These are phyloP conservation scores for Vicia sativa DNA, from an alignment of 306 rosid genomes.

Conservation along the genomic window DNA sequence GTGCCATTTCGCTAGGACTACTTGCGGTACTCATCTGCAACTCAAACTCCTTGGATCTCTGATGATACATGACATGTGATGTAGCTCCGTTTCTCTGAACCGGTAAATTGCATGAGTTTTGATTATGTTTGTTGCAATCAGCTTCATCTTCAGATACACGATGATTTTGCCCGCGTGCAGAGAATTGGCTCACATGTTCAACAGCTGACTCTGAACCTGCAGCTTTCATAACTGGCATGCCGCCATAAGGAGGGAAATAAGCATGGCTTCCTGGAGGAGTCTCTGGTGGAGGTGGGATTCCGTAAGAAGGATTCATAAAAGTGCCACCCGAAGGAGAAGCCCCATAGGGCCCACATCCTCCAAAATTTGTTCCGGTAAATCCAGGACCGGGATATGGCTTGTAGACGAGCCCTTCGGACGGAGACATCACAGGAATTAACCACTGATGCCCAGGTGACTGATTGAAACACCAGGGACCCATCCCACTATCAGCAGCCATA, in stretches of 20 bases:
- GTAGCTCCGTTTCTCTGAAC: slow-evolving; percentile 43
- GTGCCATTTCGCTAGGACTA: slow-evolving; percentile 58
- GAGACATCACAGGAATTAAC: slow-evolving; percentile 87
- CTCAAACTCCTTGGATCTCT: slow-evolving; percentile 55
- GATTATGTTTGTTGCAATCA: slow-evolving; percentile 46
- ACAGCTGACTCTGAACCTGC: slow-evolving; percentile 58
- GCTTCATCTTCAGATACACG: slow-evolving; percentile 46
- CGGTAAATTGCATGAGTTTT: slow-evolving; percentile 51
- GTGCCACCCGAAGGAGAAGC: slow-evolving; percentile 51
- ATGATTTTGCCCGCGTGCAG: slow-evolving; percentile 36
- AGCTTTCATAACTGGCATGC: slow-evolving; percentile 62
- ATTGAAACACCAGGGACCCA: slow-evolving; percentile 67
- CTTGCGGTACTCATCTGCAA: slow-evolving; percentile 69
- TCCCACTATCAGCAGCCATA: slow-evolving; percentile 52
- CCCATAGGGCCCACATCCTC: slow-evolving; percentile 70
- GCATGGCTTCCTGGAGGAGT: slow-evolving; percentile 56
- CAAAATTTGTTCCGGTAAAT: slow-evolving; percentile 57
- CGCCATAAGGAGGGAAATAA: slow-evolving; percentile 72
- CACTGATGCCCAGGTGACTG: slow-evolving; percentile 84
- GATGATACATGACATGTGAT: slow-evolving; percentile 43
- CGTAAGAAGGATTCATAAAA: slow-evolving; percentile 64
- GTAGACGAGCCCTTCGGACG: slow-evolving; percentile 90
- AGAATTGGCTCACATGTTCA: slow-evolving; percentile 56
- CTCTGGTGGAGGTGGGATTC: slow-evolving; percentile 54
- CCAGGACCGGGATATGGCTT: slow-evolving; percentile 89